phyloP scores from a whole-genome alignment of 257 asterid species.

The Nicotiana sylvestris region DNA sequence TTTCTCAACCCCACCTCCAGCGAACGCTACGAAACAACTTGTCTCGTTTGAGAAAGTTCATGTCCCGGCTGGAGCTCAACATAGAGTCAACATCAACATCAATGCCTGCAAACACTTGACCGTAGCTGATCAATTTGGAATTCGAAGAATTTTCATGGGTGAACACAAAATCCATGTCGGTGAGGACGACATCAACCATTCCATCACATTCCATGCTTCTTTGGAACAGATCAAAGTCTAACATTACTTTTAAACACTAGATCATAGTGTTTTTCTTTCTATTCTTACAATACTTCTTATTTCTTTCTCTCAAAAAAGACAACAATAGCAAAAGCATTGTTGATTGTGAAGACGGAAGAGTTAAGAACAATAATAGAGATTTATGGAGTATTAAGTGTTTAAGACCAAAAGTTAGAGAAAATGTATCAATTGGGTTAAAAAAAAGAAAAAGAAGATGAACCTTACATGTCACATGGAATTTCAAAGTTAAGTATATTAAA shows the following conservation, averaged over 20 bases:
- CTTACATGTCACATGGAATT: background rate
- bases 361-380: background rate
- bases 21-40: conserved; percentile 29
- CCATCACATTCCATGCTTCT: conserved; percentile 37
- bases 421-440: background rate
- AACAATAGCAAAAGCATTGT: background rate
- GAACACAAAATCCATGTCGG: conserved; percentile 71
- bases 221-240: conserved; percentile 36
- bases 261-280: background rate
- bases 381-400: background rate
- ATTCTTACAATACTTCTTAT: background rate
- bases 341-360: background rate
- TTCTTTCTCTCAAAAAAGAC: background rate
- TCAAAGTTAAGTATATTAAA: background rate
- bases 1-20: conserved; percentile 33
- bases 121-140: conserved; percentile 56
- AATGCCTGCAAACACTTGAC: conserved; percentile 66
- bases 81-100: conserved; percentile 29
- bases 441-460: background rate
- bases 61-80: conserved; percentile 36
- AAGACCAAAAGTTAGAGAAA: background rate
- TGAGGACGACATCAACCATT: conserved; percentile 51
- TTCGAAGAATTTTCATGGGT: conserved; percentile 81
- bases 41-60: conserved; percentile 71
- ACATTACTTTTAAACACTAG: background rate